A percentile compares a stretch with the other conserved stretches of the same genome.
Evolutionary conservation across 1,139 yeast species (phyloP).

Genomic region (Keqinozyma sinolaborantium): DNA sequence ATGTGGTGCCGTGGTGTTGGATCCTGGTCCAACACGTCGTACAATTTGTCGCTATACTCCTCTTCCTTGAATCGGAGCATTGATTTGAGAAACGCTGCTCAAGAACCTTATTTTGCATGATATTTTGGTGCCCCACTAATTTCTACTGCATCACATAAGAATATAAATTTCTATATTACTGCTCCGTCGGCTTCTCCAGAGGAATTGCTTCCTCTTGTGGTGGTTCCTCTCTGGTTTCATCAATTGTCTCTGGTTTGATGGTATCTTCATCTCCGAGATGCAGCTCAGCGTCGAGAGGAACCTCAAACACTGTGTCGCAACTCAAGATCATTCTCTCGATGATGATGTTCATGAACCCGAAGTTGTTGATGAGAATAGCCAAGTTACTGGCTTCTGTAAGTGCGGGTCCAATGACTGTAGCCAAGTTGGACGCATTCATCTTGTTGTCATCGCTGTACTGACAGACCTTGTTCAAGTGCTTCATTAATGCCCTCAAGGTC

Average conservation of each 20-base stretch:
- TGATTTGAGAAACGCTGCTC: too few species aligned
- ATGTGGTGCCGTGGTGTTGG: too few species aligned
- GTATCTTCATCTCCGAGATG: constrained; percentile 2
- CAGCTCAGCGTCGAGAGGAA: constrained; percentile 5
- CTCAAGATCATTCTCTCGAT: constrained; percentile 48
- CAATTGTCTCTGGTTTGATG: not conserved
- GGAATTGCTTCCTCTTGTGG: too few species aligned
- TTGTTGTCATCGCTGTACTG: constrained; percentile 59
- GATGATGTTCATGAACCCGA: constrained; percentile 54
- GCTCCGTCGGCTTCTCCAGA: too few species aligned
- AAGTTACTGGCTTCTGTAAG: constrained; percentile 56
- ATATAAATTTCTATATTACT: too few species aligned
- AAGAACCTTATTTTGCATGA: too few species aligned
- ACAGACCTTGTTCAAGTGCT: constrained; percentile 66
- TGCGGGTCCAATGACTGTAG: constrained; percentile 70
- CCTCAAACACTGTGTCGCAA: constrained; percentile 37
- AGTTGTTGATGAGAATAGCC: constrained; percentile 45
- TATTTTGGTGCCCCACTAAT: too few species aligned
- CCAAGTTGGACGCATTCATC: constrained; percentile 78
- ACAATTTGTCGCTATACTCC: too few species aligned
- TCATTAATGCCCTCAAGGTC: constrained; percentile 61
- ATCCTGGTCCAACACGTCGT: too few species aligned
- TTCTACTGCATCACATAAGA: too few species aligned
- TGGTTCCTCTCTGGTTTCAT: not conserved
- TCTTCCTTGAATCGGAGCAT: too few species aligned